phyloP scores from a whole-genome alignment of 176 grass and related monocot genomes.

The Neostapfia colusana region DNA sequence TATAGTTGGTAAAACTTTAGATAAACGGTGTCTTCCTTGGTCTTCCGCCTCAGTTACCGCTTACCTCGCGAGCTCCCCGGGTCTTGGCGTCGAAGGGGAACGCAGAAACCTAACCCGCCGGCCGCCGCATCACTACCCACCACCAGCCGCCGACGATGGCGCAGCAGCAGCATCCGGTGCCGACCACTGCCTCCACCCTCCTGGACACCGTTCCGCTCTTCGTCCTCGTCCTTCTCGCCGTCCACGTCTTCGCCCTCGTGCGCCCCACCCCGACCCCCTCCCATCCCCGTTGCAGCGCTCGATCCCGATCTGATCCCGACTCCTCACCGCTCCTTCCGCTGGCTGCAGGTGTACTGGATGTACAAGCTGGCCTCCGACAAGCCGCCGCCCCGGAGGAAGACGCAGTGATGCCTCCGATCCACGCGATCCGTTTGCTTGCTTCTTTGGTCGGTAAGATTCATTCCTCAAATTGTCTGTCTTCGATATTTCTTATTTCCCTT shows the following conservation, averaged over 20 bases:
- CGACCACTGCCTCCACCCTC: not conserved
- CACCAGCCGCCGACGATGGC: constrained; percentile 21
- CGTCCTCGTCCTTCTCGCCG: constrained; percentile 41
- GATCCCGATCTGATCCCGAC: not conserved
- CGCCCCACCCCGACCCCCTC: not conserved
- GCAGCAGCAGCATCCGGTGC: constrained; percentile 2
- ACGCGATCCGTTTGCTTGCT: not conserved
- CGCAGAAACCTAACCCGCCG: not conserved
- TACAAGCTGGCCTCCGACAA: constrained; percentile 58
- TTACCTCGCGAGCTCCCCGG: not conserved
- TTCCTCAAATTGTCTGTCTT: not conserved
- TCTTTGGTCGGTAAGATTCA: constrained; percentile 11
- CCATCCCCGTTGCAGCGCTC: not conserved
- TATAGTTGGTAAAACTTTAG: accelerated
- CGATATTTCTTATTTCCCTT: not conserved
- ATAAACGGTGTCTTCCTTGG: no score
- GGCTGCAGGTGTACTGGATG: constrained; percentile 59
- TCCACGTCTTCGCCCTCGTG: constrained; percentile 51
- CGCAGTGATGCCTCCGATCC: constrained; percentile 38
- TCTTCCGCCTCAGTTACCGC: not conserved
- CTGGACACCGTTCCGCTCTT: constrained; percentile 48
- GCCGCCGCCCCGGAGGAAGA: constrained; percentile 49
- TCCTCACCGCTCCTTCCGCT: not conserved
- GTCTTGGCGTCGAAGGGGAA: not conserved
- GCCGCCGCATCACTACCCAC: not conserved